A percentile compares a stretch with the other conserved stretches of the same genome.
These are phyloP conservation scores for Yarrowia sp. DNA, from an alignment of 805 yeast genomes.

Conservation along the genomic window DNA sequence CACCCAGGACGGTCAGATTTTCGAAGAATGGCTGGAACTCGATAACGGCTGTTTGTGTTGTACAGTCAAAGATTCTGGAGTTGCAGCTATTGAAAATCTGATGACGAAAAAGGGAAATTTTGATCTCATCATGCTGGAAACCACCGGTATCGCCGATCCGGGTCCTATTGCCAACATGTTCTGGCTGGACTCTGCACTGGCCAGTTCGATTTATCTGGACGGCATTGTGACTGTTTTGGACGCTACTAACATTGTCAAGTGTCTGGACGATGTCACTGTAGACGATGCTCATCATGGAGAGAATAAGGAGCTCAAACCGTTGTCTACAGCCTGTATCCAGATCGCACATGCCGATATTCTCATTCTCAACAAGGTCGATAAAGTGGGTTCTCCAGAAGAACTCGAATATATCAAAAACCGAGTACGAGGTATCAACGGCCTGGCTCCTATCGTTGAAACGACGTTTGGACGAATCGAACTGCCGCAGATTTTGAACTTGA, in stretches of 20 bases:
- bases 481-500: conserved; percentile 65
- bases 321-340: conserved; percentile 85
- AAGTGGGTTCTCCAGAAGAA: conserved; percentile 35
- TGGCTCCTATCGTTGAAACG: conserved; percentile 67
- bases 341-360: conserved; percentile 86
- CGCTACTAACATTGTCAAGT: conserved; percentile 44
- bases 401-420: conserved; percentile 42
- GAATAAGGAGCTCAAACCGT: conserved; percentile 43
- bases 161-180: conserved; percentile 97
- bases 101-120: conserved; percentile 69
- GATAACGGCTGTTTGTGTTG: conserved; percentile 98
- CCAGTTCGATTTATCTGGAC: conserved; percentile 80
- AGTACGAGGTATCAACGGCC: conserved; percentile 57
- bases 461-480: conserved; percentile 73
- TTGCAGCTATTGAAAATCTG: conserved; percentile 85
- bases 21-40: conserved; percentile 92
- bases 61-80: conserved; percentile 93
- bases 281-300: conserved; percentile 43
- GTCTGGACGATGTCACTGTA: conserved; percentile 58
- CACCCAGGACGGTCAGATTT: conserved; percentile 51
- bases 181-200: conserved; percentile 91
- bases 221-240: conserved; percentile 84
- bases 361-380: conserved; percentile 76
- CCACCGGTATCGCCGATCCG: conserved; percentile 97
- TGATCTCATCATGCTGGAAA: conserved; percentile 89